Conservation (phyloP, 495 filamentous ascomycete genomes). For the Chaetomium cochliodes region DNA sequence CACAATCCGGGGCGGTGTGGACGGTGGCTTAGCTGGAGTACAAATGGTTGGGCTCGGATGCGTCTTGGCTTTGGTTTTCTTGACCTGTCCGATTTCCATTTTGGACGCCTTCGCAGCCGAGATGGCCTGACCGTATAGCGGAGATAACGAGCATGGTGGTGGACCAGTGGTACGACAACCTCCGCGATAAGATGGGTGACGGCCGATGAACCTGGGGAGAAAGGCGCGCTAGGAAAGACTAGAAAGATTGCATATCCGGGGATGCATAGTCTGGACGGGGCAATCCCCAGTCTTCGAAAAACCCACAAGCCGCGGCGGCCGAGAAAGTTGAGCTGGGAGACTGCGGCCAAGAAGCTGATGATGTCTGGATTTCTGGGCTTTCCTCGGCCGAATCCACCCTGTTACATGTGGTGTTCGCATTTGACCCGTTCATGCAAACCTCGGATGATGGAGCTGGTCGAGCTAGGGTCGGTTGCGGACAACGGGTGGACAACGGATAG, state of each 20-base stretch:
- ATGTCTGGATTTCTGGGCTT: slow-evolving; percentile 9
- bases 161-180: neutral
- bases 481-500: slow-evolving; percentile 16
- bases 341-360: slow-evolving; percentile 5
- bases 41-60: slow-evolving; percentile 28
- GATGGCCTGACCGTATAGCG: neutral
- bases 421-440: slow-evolving; percentile 20
- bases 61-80: slow-evolving; percentile 16
- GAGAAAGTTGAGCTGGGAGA: slow-evolving; percentile 4
- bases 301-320: slow-evolving; percentile 15
- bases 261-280: slow-evolving; percentile 9
- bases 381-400: slow-evolving; percentile 20
- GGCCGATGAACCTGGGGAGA: slow-evolving; percentile 18
- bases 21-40: slow-evolving; percentile 33
- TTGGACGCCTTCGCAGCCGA: slow-evolving; percentile 1
- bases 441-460: neutral
- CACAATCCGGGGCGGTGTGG: slow-evolving; percentile 35
- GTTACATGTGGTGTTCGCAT: neutral
- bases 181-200: slow-evolving; percentile 10
- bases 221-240: slow-evolving; percentile 5
- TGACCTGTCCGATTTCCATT: slow-evolving; percentile 13
- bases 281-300: neutral
- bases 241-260: slow-evolving; percentile 16
- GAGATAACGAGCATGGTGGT: neutral
- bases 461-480: slow-evolving; percentile 14